These are phyloP conservation scores for Aureobasidium pullulans DNA, from an alignment of 2,329 filamentous ascomycete genomes.

Conservation along the genomic window DNA sequence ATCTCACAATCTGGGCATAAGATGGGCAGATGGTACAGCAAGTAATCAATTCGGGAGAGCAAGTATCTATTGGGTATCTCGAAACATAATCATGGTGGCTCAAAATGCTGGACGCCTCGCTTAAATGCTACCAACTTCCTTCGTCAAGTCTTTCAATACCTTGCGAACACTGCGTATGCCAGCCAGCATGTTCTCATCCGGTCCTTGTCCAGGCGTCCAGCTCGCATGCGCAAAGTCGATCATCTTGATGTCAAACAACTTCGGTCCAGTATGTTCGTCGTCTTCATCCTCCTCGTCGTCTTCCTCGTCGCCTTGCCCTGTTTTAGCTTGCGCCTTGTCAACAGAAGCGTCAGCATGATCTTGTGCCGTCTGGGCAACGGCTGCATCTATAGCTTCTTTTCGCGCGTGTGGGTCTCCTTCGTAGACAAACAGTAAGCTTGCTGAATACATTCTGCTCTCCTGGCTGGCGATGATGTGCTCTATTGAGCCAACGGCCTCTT, in stretches of 20 bases:
- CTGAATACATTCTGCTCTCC: slow-evolving; percentile 61
- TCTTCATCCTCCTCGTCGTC: slow-evolving; percentile 48
- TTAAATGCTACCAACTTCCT: slow-evolving; percentile 22
- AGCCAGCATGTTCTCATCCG: slow-evolving; percentile 73
- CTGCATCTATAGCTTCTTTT: slow-evolving; percentile 18
- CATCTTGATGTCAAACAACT: slow-evolving; percentile 72
- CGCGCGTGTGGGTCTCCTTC: slow-evolving; percentile 55
- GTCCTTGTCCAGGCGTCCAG: slow-evolving; percentile 73
- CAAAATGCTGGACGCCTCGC: neutral
- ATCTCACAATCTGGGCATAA: neutral
- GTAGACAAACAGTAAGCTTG: slow-evolving; percentile 58
- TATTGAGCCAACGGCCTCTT: slow-evolving; percentile 44
- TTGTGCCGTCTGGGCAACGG: neutral
- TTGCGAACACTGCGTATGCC: slow-evolving; percentile 65
- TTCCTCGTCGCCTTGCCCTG: slow-evolving; percentile 20
- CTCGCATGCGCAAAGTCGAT: slow-evolving; percentile 95
- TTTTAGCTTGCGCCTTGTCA: slow-evolving; percentile 7
- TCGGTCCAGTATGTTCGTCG: slow-evolving; percentile 46
- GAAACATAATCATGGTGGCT: neutral
- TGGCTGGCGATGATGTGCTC: slow-evolving; percentile 51
- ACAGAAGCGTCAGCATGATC: neutral
- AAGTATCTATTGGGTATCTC: too few relatives aligned
- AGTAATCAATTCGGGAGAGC: neutral
- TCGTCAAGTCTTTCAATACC: slow-evolving; percentile 60
- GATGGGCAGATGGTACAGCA: neutral